Base-by-base conservation (phyloP, 179 eudicot genomes). In the Silene coronaria region DNA sequence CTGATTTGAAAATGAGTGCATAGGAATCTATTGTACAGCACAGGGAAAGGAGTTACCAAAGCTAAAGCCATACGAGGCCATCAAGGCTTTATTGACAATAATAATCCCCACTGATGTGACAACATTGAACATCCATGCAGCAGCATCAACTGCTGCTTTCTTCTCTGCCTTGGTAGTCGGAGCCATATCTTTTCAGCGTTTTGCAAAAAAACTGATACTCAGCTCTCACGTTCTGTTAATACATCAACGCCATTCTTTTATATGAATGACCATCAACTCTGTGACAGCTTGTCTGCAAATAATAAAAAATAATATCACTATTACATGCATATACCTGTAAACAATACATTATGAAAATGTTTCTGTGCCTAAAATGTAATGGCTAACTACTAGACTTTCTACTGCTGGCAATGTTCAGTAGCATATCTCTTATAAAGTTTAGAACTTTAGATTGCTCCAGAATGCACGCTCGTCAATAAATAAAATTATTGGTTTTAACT, bases 111-210 rank as follows among this genome's bases (percentile, higher is more conserved):
- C 84, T 27, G 84, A 81, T 38, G 84, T 77, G 53, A 78, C 81
- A 45, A 78, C 81, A 70, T 81, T 81, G 78, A 81, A 81, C 84
- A 78, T 81, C 84, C 84, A 81, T 36, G 84, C 81, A 74, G 73
- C 81, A 69, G 81, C 81, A 74, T 81, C 84, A 23, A 74, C 34
- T 17, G 76, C 60, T 63, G 81, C 84, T 78, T 81, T 81, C 79
- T 65, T 81, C 74, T 81, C 81, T 77, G 84, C 84, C 70, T 78
- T 81, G 12, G 73, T 78, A 51, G 73, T 19, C 24, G 84, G 82
- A 67, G 84, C 84, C 84, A 82, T 78, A 46, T 67, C 71, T 26
- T 62, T 71, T 28, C 30, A 51, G 57, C 53, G 75, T 38, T 70
- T 61, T 63, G 21, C 66, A 45, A 62, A 55, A 77, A 60, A 63